Base-by-base conservation (phyloP, 208 protist species). In the Leishmania mexicana region DNA sequence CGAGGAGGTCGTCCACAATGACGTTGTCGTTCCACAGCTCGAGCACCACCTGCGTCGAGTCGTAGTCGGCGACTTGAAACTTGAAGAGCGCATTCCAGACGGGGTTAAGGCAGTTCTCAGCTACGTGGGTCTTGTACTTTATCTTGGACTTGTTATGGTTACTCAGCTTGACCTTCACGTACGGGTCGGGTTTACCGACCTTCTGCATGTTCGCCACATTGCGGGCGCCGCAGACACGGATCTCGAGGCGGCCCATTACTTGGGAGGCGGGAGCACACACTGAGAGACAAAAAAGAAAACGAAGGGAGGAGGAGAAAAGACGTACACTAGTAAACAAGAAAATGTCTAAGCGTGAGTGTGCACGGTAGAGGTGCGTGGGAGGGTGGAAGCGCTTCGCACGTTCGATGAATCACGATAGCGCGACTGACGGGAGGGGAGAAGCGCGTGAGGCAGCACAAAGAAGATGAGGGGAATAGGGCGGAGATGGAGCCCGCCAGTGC, bases 1-100 rank as follows among this genome's bases (percentile, higher is more conserved):
- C 92, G 68, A 95, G 78, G 13, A 90, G 80, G 21, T 90, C 85
- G 57, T 95, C 92, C 15, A 75, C 81, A 21, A 90, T 45, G 24
- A 90, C 58, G 83, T 91, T 90, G 74, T 92, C 83, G 68, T 95
- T 91, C 89, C 90, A 92, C 68, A 95, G 31, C 83, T 93, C 89
- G 35, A 95, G 83, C 40, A 85, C 58, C 21, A 95, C 76, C 65
- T 91, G 83, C 40, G 87, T 84, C 57, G 76, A 79, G 78, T 89
- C 82, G 70, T 88, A 86, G 86, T 93, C 90, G 15, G 88, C 84
- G 51, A 95, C 79, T 58, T 93, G 85, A 75, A 94, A 95, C 80
- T 88, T 91, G 83, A 93, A 95, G 58, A 87, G 79, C 62, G 92
- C 87, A 67, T 95, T 93, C 87, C 88, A 94, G 51, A 86, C 81